phyloP scores from a whole-genome alignment of 345 rosid genomes.

The Aquilaria sinensis region DNA sequence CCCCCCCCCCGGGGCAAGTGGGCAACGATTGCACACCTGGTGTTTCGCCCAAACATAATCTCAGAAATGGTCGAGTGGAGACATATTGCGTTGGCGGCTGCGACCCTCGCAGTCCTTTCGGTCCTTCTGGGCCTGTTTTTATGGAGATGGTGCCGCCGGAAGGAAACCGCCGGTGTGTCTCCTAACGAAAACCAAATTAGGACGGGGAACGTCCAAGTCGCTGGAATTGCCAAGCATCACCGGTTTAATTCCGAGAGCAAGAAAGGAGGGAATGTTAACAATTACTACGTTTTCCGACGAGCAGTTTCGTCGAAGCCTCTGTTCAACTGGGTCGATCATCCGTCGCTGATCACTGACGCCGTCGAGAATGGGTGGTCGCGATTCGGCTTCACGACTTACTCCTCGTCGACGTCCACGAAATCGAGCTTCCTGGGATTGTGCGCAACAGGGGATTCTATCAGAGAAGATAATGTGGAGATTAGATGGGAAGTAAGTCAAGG shows the following conservation, averaged over 20 bases:
- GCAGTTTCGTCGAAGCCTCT: constrained; percentile 32
- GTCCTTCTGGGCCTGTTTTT: constrained; percentile 26
- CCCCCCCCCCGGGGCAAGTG: background rate
- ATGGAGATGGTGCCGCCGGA: constrained; percentile 38
- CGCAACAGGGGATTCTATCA: constrained; percentile 34
- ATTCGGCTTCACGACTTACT: constrained; percentile 57
- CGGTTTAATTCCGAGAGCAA: constrained; percentile 39
- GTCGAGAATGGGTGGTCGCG: constrained; percentile 87
- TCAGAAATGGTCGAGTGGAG: constrained; percentile 39
- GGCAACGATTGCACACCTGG: background rate
- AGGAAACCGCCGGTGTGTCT: constrained; percentile 13
- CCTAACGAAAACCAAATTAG: constrained; percentile 1
- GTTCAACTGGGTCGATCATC: constrained; percentile 80
- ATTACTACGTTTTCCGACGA: constrained; percentile 40
- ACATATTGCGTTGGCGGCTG: constrained; percentile 23
- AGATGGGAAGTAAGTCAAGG: constrained; percentile 83
- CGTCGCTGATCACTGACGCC: constrained; percentile 59
- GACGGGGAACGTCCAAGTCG: constrained; percentile 36
- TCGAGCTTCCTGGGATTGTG: constrained; percentile 51
- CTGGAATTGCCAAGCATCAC: constrained; percentile 45
- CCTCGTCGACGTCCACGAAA: constrained; percentile 29
- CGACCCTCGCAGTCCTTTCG: constrained; percentile 20
- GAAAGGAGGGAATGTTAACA: constrained; percentile 30
- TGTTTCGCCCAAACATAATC: constrained; percentile 1
- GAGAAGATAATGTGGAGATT: constrained; percentile 45